Conservation (phyloP, 108 stramenopile species). For the Aureococcus anophagefferens region DNA sequence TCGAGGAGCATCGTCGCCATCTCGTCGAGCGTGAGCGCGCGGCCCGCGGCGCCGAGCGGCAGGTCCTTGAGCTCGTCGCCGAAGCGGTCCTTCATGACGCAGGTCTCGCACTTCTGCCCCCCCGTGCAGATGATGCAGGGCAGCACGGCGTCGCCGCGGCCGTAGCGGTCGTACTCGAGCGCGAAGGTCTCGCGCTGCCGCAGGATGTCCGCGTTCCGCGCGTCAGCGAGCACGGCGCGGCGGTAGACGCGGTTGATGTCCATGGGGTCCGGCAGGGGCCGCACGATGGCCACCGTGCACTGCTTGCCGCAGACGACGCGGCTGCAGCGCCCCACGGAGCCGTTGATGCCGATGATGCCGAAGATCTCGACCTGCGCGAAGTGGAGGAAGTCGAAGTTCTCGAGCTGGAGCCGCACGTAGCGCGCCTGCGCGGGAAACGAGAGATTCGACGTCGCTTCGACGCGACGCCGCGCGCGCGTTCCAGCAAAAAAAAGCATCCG, state of each 20-base stretch:
- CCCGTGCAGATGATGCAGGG: slow-evolving; percentile 28
- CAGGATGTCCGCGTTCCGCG: slow-evolving; percentile 43
- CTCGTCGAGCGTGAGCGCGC: slow-evolving; percentile 23
- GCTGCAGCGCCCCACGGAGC: slow-evolving; percentile 25
- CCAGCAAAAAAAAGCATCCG: not conserved
- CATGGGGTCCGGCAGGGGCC: slow-evolving; percentile 23
- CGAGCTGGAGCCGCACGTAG: slow-evolving; percentile 55
- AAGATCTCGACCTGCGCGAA: slow-evolving; percentile 48
- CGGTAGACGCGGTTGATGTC: slow-evolving; percentile 45
- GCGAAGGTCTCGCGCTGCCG: slow-evolving; percentile 44
- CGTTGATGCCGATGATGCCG: slow-evolving; percentile 20
- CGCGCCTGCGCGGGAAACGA: too few species aligned
- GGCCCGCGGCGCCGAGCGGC: slow-evolving; percentile 37
- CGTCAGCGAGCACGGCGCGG: slow-evolving; percentile 40
- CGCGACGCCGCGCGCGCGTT: too few species aligned
- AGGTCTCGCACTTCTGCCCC: slow-evolving; percentile 30
- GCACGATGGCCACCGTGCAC: slow-evolving; percentile 41
- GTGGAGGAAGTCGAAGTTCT: slow-evolving; percentile 46
- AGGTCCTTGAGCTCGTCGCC: slow-evolving; percentile 28
- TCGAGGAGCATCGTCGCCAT: slow-evolving; percentile 32
- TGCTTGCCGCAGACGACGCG: slow-evolving; percentile 39
- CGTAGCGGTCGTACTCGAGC: slow-evolving; percentile 38
- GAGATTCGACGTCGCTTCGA: too few species aligned
- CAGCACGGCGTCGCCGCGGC: slow-evolving; percentile 11
- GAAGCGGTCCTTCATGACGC: slow-evolving; percentile 27